phyloP scores from a whole-genome alignment of 305 asterid species.

The Fraxinus greggii region DNA sequence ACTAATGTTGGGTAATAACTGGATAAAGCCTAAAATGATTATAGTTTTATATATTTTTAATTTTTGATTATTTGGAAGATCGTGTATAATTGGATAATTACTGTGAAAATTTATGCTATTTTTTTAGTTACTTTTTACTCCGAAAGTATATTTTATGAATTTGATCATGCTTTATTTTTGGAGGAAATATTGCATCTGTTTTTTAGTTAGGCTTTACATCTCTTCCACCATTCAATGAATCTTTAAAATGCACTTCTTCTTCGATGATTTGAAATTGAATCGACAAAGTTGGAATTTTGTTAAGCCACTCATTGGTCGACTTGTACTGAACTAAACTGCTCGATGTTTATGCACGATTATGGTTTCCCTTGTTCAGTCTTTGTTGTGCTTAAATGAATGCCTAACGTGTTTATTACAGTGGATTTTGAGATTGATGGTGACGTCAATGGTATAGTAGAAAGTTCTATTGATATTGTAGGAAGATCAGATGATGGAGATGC shows the following conservation, averaged over 20 bases:
- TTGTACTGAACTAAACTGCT: not conserved
- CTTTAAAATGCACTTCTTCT: not conserved
- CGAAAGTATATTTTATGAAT: not conserved
- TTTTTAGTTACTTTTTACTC: not conserved
- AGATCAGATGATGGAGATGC: conserved; percentile 51
- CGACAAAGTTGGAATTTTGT: not conserved
- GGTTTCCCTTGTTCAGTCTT: not conserved
- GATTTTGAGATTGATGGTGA: conserved; percentile 71
- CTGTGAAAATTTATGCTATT: not conserved
- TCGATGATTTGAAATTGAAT: not conserved
- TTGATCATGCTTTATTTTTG: not conserved
- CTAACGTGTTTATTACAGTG: conserved; percentile 18
- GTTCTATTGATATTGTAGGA: conserved; percentile 52
- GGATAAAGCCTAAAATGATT: not conserved
- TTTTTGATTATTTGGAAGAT: not conserved
- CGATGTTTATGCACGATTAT: not conserved
- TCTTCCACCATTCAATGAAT: not conserved
- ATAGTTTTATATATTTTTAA: not conserved
- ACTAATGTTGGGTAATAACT: not conserved
- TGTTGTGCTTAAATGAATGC: not conserved
- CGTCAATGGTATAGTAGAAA: conserved; percentile 66
- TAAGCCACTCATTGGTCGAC: not conserved
- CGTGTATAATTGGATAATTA: not conserved
- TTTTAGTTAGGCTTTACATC: not conserved
- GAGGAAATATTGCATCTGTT: not conserved